A percentile compares a stretch with the other conserved stretches of the same genome.
These are phyloP conservation scores for Aureobasidium lini DNA, from an alignment of 2,329 filamentous ascomycete genomes.

Conservation along the genomic window DNA sequence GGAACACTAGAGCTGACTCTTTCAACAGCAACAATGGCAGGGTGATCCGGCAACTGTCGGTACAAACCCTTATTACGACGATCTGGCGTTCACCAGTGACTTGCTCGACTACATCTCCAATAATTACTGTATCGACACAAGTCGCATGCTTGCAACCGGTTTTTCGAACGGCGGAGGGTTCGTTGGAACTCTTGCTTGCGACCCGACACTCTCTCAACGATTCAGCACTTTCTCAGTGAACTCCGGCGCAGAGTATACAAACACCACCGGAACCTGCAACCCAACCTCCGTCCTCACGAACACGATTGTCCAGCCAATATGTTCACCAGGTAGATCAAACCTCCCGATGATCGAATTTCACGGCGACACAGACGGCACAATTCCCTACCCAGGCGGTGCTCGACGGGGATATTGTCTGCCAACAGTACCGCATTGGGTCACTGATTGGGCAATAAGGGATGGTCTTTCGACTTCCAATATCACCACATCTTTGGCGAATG, in stretches of 20 bases:
- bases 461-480: constrained; percentile 24
- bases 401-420: constrained; percentile 13
- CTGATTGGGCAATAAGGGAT: constrained; percentile 30
- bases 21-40: constrained; percentile 32
- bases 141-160: constrained; percentile 38
- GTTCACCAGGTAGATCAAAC: constrained; percentile 18
- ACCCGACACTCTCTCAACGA: constrained; percentile 31
- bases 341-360: constrained; percentile 39
- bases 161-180: constrained; percentile 51
- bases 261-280: constrained; percentile 14
- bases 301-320: constrained; percentile 18
- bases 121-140: constrained; percentile 38
- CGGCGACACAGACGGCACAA: constrained; percentile 32
- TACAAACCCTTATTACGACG: constrained; percentile 27
- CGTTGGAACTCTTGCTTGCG: constrained; percentile 41
- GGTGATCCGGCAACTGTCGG: constrained; percentile 34
- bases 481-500: constrained; percentile 19
- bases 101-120: constrained; percentile 30
- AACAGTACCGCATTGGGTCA: constrained; percentile 18
- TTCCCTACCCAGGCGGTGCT: constrained; percentile 30
- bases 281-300: constrained; percentile 20
- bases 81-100: constrained; percentile 36
- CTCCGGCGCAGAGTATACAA: constrained; percentile 39
- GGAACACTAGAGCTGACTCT: constrained; percentile 35
- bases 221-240: constrained; percentile 45